Percentiles rank a stretch among this genome's conserved stretches.
phyloP scores from a whole-genome alignment of 805 yeast genomes.

The Priceomyces medius region DNA sequence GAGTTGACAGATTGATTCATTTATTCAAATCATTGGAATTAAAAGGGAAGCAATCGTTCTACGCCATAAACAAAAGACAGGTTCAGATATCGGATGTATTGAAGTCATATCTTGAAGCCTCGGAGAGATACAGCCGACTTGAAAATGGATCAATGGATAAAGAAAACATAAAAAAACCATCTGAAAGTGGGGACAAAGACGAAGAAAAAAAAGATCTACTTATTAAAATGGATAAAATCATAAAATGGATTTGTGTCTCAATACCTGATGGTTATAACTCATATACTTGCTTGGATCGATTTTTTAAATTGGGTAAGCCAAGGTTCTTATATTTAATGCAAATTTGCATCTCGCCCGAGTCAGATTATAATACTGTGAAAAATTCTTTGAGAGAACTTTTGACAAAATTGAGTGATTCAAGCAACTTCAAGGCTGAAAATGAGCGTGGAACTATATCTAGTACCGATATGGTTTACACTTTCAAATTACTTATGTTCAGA shows the following conservation, averaged over 20 bases:
- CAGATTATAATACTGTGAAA: slow-evolving; percentile 58
- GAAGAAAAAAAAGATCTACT: slow-evolving; percentile 18
- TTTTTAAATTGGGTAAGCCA: slow-evolving; percentile 56
- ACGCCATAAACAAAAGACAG: slow-evolving; percentile 71
- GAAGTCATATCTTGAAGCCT: slow-evolving; percentile 45
- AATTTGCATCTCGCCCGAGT: slow-evolving; percentile 52
- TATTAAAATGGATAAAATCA: slow-evolving; percentile 50
- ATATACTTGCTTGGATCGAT: slow-evolving; percentile 48
- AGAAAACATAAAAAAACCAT: slow-evolving; percentile 13
- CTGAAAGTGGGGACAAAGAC: background rate
- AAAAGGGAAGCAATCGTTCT: slow-evolving; percentile 61
- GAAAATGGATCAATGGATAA: slow-evolving; percentile 13
- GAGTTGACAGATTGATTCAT: slow-evolving; percentile 55
- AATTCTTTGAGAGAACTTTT: slow-evolving; percentile 65
- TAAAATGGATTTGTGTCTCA: slow-evolving; percentile 59
- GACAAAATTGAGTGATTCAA: slow-evolving; percentile 52
- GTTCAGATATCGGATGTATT: slow-evolving; percentile 55
- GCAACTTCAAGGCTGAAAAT: slow-evolving; percentile 39
- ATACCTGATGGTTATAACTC: slow-evolving; percentile 56
- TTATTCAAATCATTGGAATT: slow-evolving; percentile 51
- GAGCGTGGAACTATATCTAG: slow-evolving; percentile 36
- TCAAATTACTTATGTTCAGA: slow-evolving; percentile 61
- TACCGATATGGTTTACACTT: slow-evolving; percentile 49
- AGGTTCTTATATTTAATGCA: slow-evolving; percentile 57
- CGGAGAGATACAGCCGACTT: slow-evolving; percentile 38